Conservation (phyloP, 73 alveolate genomes). For the Breviolum minutum region DNA sequence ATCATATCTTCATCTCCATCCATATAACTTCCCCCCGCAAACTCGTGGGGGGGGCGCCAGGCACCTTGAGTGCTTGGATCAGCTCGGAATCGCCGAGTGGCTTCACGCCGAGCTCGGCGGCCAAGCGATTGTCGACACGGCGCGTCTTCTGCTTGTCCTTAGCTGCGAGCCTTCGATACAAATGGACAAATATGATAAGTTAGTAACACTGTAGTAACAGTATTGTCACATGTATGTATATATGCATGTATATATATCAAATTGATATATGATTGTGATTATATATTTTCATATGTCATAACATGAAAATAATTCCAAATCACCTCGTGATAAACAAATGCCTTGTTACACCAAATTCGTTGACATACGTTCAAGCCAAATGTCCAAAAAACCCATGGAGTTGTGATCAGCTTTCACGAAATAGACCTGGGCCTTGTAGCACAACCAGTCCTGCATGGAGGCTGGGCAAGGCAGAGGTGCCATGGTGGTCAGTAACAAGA, state of each 20-base stretch:
- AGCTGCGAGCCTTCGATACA: too few relatives aligned
- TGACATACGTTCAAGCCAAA: neutral
- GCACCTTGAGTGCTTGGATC: slow-evolving; percentile 40
- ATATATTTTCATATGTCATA: neutral
- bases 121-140: slow-evolving; percentile 89
- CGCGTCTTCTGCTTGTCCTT: slow-evolving; percentile 70
- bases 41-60: too few relatives aligned
- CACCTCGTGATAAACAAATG: too few relatives aligned
- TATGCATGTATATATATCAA: neutral
- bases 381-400: slow-evolving; percentile 49
- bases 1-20: too few relatives aligned
- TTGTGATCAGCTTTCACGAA: slow-evolving; percentile 82
- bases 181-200: too few relatives aligned
- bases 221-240: neutral
- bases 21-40: too few relatives aligned
- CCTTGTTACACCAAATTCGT: too few relatives aligned
- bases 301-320: neutral
- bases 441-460: slow-evolving; percentile 40
- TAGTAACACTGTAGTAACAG: too few relatives aligned
- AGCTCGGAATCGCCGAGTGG: slow-evolving; percentile 75
- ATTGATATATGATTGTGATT: neutral
- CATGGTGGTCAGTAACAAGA: neutral
- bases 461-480: neutral
- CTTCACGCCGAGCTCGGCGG: slow-evolving; percentile 86
- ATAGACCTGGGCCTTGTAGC: slow-evolving; percentile 53